These are phyloP conservation scores for Cyclocybe cylindracea DNA, from an alignment of 768 basidiomycete species.

Conservation along the genomic window DNA sequence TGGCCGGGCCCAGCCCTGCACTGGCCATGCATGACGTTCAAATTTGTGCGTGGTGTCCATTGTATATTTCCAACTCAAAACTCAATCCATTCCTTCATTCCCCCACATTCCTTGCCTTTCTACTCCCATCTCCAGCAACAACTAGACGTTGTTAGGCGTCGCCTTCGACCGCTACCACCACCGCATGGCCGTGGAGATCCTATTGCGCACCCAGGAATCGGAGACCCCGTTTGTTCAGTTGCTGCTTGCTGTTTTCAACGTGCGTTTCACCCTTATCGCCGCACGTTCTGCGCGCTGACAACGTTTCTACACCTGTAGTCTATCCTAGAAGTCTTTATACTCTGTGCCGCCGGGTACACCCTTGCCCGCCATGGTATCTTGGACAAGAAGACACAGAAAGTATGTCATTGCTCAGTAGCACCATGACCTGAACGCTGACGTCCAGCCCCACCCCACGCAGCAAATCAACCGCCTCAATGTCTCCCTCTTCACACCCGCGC, in stretches of 20 bases:
- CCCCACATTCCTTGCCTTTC: no score
- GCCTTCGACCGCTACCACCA: no score
- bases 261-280: conserved; percentile 4
- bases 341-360: conserved; percentile 82
- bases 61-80: no score
- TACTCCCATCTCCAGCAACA: no score
- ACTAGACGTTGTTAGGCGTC: no score
- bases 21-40: no score
- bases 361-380: conserved; percentile 80
- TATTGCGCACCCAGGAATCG: not conserved
- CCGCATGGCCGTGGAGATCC: no score
- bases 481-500: conserved; percentile 84
- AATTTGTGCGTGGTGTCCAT: no score
- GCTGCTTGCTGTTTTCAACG: conserved; percentile 25
- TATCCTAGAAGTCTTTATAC: conserved; percentile 84
- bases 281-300: not conserved
- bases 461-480: conserved; percentile 83
- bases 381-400: conserved; percentile 89
- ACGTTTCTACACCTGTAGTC: conserved; percentile 48
- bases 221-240: conserved; percentile 21
- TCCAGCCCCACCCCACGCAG: conserved; percentile 29
- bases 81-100: no score
- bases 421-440: no score
- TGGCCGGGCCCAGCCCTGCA: no score
- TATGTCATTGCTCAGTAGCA: conserved; percentile 26